Base-by-base conservation (phyloP, 1,284 basidiomycete genomes). In the Ustilago sp. region DNA sequence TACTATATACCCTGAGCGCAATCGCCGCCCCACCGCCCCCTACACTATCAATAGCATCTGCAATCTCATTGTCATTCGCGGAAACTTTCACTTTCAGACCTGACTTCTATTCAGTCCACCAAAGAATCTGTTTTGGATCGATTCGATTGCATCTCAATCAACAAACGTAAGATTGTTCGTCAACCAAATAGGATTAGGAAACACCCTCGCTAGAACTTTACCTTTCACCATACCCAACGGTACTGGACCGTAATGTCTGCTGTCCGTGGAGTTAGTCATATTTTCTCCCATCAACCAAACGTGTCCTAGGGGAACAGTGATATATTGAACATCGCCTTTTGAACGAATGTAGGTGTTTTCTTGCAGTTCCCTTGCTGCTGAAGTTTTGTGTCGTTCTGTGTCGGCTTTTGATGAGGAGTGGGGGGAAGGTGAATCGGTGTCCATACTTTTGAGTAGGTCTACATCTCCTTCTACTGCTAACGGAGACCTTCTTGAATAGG, bases 261-360 rank as follows among this genome's bases (percentile, higher is more conserved):
- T 98, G 87, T 98, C 96, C 9, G 91, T 91, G 50, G 94, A 95
- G 79, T 90, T 90, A 35, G 90, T 88, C 64, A 93, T 88, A 80
- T 99, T 99, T 88, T 99, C 96, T 13, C 96, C 96, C 34, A 89
- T 90, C 50, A 97, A 88, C 95, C 95, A 99, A n/a, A 98, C 82
- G 47, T 86, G 82, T 0, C 84, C 84, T 6, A 58, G 52, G 3
- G 75, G 71, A 0, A 76, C 48, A 4, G 71, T 71, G 39, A 79
- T 59, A 59, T 74, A 78, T 51, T 78, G 71, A 1, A 78, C 75
- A 31, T 78, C 68, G 39, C 68, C 71, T 23, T 63, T 71, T 41
- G 66, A 53, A 1, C 67, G 56, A 3, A 68, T 19, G 58, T 69
- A 74, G 23, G 62, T 60, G 35, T 74, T 54, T 47, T 59, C 50